Evolutionary conservation across 139 green algal species (phyloP).

Genomic region (Cymbomonas tetramitiformis): DNA sequence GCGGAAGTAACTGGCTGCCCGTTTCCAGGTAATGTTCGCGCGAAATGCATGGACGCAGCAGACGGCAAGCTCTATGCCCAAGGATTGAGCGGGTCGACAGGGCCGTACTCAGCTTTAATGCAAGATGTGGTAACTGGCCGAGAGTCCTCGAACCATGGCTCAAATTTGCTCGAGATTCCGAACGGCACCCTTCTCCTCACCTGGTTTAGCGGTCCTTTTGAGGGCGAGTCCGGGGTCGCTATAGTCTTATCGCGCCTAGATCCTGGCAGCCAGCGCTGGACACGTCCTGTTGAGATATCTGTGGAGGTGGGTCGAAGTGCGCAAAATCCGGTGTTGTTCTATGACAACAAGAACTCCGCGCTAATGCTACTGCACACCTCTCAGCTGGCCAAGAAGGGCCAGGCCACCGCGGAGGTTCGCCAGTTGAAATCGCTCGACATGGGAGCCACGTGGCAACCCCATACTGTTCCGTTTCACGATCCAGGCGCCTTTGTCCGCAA

Average conservation of each 20-base stretch:
- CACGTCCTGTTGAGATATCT: neutral
- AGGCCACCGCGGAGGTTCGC: neutral
- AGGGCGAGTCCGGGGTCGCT: neutral
- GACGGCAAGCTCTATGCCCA: too few species aligned
- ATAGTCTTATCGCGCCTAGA: neutral
- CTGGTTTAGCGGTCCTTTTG: neutral
- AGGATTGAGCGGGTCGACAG: too few species aligned
- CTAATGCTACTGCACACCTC: neutral
- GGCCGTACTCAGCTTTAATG: too few species aligned
- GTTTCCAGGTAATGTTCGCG: too few species aligned
- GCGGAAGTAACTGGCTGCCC: too few species aligned
- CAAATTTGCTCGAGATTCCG: too few species aligned
- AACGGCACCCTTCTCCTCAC: neutral
- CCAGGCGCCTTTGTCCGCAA: neutral
- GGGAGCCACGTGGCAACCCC: neutral
- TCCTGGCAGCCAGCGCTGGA: neutral
- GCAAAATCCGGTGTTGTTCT: neutral
- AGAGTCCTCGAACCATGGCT: too few species aligned
- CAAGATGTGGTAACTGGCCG: too few species aligned
- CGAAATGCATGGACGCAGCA: too few species aligned
- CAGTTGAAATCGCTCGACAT: neutral
- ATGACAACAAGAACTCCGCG: neutral
- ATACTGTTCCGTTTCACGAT: neutral
- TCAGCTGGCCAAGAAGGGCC: neutral
- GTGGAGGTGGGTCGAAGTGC: neutral